Conservation (phyloP, 495 filamentous ascomycete species). For the Aspergillus saccharolyticus region DNA sequence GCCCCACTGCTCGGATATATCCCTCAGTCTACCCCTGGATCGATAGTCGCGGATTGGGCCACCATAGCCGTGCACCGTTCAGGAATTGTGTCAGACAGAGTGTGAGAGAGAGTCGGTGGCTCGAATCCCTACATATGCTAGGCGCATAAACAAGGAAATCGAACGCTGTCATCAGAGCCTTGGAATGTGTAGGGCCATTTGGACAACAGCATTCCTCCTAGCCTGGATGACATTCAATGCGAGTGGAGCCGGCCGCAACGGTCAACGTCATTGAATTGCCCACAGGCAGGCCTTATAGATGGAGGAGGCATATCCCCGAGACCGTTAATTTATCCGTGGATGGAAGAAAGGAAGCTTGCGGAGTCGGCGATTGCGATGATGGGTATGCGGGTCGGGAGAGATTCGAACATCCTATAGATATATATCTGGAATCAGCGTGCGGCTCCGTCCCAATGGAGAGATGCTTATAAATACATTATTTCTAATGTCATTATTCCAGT, state of each 20-base stretch:
- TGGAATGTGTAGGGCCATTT: neutral
- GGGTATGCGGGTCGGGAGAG: conserved; percentile 10
- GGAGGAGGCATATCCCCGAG: conserved; percentile 10
- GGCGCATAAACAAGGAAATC: neutral
- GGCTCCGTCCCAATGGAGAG: neutral
- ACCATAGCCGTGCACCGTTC: neutral
- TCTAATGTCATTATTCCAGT: conserved; percentile 28
- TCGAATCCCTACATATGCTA: no score
- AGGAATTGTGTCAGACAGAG: neutral
- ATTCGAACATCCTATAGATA: conserved; percentile 18
- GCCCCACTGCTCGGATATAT: neutral
- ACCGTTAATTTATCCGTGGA: conserved; percentile 24
- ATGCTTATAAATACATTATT: conserved; percentile 24
- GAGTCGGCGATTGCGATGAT: conserved; percentile 34
- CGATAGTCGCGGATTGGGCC: neutral
- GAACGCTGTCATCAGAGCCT: neutral
- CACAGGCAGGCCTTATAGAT: neutral
- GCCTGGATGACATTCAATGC: neutral
- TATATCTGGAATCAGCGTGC: neutral
- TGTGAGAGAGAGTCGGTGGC: no score
- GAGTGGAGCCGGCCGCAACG: neutral
- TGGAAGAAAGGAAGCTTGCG: conserved; percentile 20
- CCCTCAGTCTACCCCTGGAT: neutral
- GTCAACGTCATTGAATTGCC: neutral
- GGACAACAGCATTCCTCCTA: neutral